Evolutionary conservation across 1,284 basidiomycete genomes (phyloP).

Genomic region (Moniliella sp.): DNA sequence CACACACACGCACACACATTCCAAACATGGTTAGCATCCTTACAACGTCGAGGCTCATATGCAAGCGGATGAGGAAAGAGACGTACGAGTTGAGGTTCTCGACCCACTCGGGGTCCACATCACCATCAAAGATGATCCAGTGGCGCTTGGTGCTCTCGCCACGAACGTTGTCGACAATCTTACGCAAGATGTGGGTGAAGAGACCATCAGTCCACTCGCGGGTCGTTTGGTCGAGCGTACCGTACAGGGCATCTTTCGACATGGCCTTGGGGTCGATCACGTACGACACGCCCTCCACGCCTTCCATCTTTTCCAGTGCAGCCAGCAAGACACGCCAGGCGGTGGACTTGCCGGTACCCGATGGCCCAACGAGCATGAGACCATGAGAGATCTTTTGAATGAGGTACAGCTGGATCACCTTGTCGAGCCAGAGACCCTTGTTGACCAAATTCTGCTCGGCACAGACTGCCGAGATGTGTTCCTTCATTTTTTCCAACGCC

Average conservation of each 20-base stretch:
- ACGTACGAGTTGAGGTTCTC: conserved; percentile 74
- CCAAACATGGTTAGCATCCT: conserved; percentile 33
- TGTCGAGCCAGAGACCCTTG: conserved; percentile 64
- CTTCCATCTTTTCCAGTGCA: conserved; percentile 75
- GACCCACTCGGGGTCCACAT: conserved; percentile 99
- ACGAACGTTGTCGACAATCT: conserved; percentile 93
- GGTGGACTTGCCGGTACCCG: conserved; percentile 86
- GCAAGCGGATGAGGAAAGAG: background rate
- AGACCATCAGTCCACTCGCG: conserved; percentile 98
- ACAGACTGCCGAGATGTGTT: conserved; percentile 69
- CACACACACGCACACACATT: too few species aligned
- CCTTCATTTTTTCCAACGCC: conserved; percentile 60
- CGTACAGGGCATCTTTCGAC: conserved; percentile 91
- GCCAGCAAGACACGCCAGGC: conserved; percentile 84
- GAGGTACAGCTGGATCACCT: conserved; percentile 92
- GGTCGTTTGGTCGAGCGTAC: conserved; percentile 85
- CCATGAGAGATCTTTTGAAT: conserved; percentile 99
- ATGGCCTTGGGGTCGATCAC: conserved; percentile 98
- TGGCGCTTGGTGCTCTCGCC: conserved; percentile 89
- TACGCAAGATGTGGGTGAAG: conserved; percentile 88
- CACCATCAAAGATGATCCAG: conserved; percentile 98
- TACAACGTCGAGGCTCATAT: background rate
- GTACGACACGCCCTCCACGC: conserved; percentile 73
- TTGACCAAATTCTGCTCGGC: conserved; percentile 55
- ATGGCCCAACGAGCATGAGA: conserved; percentile 96